Conservation (phyloP, 2,329 filamentous ascomycete species). For the Xylariaceae sp. region DNA sequence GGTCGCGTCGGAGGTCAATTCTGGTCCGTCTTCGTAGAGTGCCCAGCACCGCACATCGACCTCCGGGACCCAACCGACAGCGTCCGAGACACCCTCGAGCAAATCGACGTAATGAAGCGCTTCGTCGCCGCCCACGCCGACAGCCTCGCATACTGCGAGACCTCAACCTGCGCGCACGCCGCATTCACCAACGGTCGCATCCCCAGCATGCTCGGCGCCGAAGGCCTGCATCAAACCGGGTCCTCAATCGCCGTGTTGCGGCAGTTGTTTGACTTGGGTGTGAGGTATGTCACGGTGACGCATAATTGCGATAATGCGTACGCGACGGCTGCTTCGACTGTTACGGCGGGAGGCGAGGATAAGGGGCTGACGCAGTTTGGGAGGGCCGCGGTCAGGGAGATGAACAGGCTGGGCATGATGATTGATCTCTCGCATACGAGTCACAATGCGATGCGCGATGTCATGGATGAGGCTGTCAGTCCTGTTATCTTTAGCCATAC, state of each 20-base stretch:
- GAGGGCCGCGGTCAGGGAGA: constrained; percentile 53
- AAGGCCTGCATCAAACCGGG: constrained; percentile 61
- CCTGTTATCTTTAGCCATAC: constrained; percentile 66
- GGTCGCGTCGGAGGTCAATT: constrained; percentile 62
- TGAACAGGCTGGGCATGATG: constrained; percentile 67
- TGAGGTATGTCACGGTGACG: constrained; percentile 63
- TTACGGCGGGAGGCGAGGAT: constrained; percentile 19
- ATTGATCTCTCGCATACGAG: constrained; percentile 63
- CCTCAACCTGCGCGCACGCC: constrained; percentile 10
- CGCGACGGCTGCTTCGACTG: constrained; percentile 32
- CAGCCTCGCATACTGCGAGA: constrained; percentile 11
- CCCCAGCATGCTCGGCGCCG: constrained; percentile 56
- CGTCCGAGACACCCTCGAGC: constrained; percentile 55
- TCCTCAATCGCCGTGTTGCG: constrained; percentile 57
- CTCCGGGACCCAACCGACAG: constrained; percentile 56
- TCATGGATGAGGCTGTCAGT: constrained; percentile 46
- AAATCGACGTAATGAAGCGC: constrained; percentile 58
- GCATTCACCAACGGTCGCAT: constrained; percentile 40
- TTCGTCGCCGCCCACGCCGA: constrained; percentile 42
- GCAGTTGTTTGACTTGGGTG: constrained; percentile 57
- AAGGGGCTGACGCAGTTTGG: constrained; percentile 54
- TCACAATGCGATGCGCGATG: constrained; percentile 59
- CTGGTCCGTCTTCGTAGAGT: constrained; percentile 66
- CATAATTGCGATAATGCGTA: constrained; percentile 67
- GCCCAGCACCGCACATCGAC: constrained; percentile 47